Evolutionary conservation across 2,329 filamentous ascomycete species (phyloP).

Genomic region (Fusarium globosum): DNA sequence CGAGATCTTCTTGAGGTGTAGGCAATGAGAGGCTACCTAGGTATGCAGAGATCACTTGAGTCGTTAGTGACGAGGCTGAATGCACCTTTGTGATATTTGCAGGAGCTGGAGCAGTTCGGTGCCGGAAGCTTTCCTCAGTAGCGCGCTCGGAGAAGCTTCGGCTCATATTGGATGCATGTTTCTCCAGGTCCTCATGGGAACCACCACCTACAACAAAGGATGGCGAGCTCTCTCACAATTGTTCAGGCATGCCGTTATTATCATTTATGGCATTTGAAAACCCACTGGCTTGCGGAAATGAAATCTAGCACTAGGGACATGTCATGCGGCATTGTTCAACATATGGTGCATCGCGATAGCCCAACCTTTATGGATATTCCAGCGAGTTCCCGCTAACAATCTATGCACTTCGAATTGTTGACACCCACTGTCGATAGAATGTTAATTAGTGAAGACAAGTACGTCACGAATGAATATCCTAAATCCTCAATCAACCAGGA

Average conservation of each 20-base stretch:
- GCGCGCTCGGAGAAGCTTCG: conserved; percentile 36
- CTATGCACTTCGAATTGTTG: neutral
- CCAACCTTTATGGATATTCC: neutral
- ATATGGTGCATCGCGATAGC: neutral
- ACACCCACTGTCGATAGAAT: neutral
- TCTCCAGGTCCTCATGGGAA: neutral
- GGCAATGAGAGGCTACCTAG: neutral
- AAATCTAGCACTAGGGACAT: neutral
- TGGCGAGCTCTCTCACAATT: neutral
- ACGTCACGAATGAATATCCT: neutral
- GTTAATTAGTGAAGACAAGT: neutral
- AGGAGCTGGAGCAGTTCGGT: conserved; percentile 1
- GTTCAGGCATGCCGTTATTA: neutral
- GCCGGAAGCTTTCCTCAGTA: conserved; percentile 1
- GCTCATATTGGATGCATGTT: neutral
- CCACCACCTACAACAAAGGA: neutral
- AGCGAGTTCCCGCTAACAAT: neutral
- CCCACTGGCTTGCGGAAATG: neutral
- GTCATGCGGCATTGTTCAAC: neutral
- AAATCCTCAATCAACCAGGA: neutral
- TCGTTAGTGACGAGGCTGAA: conserved; percentile 3
- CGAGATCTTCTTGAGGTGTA: neutral
- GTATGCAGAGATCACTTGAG: neutral
- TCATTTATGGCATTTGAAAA: neutral
- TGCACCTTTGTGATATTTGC: neutral